Conservation (phyloP, 2,329 filamentous ascomycete genomes). For the Ramularia endophylla region DNA sequence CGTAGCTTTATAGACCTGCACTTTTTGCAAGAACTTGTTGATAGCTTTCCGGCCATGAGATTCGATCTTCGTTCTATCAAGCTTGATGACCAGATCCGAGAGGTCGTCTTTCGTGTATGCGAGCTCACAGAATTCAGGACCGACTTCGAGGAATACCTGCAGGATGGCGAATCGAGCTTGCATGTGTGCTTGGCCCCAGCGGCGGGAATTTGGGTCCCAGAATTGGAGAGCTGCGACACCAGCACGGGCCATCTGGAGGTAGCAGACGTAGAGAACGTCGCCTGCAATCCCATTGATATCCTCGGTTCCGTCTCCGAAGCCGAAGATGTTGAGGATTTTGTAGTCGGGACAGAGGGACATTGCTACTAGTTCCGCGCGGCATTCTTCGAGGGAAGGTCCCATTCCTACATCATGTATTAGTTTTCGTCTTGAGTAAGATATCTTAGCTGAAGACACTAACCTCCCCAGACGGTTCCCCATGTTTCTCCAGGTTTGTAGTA, state of each 20-base stretch:
- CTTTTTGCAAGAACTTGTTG: slow-evolving; percentile 78
- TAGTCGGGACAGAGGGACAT: slow-evolving; percentile 91
- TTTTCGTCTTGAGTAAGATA: not conserved
- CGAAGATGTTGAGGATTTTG: slow-evolving; percentile 81
- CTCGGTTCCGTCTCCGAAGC: slow-evolving; percentile 70
- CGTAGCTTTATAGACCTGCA: slow-evolving; percentile 89
- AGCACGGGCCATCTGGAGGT: slow-evolving; percentile 91
- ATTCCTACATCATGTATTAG: slow-evolving; percentile 41
- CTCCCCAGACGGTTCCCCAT: slow-evolving; percentile 87
- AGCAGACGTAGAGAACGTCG: slow-evolving; percentile 80
- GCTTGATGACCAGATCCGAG: slow-evolving; percentile 71
- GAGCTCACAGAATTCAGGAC: slow-evolving; percentile 80
- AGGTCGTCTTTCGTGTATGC: slow-evolving; percentile 63
- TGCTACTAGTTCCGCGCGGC: slow-evolving; percentile 86
- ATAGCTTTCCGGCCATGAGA: slow-evolving; percentile 77
- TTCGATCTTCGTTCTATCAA: slow-evolving; percentile 83
- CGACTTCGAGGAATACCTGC: slow-evolving; percentile 75
- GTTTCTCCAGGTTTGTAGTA: slow-evolving; percentile 97
- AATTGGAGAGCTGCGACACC: slow-evolving; percentile 84
- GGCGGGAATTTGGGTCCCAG: slow-evolving; percentile 85
- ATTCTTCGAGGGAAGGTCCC: slow-evolving; percentile 88
- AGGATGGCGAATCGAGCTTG: slow-evolving; percentile 64
- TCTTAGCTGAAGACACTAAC: not conserved
- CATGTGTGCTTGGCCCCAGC: slow-evolving; percentile 68
- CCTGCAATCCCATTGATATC: slow-evolving; percentile 73